A percentile compares a stretch with the other conserved stretches of the same genome.
Evolutionary conservation across 2,329 filamentous ascomycete genomes (phyloP).

Genomic region (Penicillium decumbens): DNA sequence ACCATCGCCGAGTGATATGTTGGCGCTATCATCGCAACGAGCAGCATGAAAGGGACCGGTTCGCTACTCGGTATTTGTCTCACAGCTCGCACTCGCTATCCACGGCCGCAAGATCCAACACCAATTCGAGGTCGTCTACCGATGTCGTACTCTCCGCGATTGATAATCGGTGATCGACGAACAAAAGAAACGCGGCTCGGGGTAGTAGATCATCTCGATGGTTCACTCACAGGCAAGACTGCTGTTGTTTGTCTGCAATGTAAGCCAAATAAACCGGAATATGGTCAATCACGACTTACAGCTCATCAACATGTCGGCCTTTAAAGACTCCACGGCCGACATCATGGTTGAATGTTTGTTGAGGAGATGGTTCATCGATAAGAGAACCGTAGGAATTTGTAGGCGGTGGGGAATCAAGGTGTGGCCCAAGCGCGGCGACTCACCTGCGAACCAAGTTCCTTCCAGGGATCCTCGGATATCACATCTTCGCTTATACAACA

Average conservation of each 20-base stretch:
- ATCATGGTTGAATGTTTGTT: neutral
- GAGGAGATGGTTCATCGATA: constrained; percentile 6
- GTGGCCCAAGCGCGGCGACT: constrained; percentile 36
- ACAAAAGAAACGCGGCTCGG: constrained; percentile 83
- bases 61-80: constrained; percentile 56
- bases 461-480: constrained; percentile 12
- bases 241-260: constrained; percentile 71
- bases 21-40: constrained; percentile 51
- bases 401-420: constrained; percentile 32
- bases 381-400: constrained; percentile 5
- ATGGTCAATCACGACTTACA: constrained; percentile 26
- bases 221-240: constrained; percentile 90
- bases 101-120: constrained; percentile 79
- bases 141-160: constrained; percentile 60
- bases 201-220: constrained; percentile 83
- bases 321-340: constrained; percentile 20
- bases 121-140: constrained; percentile 59
- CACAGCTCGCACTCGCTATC: constrained; percentile 61
- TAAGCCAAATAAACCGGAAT: neutral
- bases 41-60: constrained; percentile 76
- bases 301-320: constrained; percentile 53
- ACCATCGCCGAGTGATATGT: constrained; percentile 36
- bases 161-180: constrained; percentile 78
- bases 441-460: constrained; percentile 26
- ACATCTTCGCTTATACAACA: constrained; percentile 3